Conservation (phyloP, 768 basidiomycete species). For the Pleurotus citrinopileatus region DNA sequence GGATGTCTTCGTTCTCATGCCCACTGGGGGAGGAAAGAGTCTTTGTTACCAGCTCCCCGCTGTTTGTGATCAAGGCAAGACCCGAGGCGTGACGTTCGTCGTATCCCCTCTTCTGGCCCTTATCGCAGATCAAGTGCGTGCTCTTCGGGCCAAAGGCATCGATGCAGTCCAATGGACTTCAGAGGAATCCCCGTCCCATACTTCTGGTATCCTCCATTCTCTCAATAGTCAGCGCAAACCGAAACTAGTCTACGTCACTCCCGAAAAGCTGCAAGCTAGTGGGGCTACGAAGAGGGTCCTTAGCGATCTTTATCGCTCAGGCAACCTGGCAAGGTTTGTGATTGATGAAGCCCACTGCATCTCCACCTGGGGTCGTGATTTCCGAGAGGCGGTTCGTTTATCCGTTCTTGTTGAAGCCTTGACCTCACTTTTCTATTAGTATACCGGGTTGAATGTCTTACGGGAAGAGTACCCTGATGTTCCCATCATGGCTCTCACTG, state of each 20-base stretch:
- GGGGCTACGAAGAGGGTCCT: conserved; percentile 53
- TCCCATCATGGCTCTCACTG: conserved; percentile 96
- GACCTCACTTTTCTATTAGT: conserved; percentile 38
- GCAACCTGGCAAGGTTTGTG: conserved; percentile 81
- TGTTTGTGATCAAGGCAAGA: conserved; percentile 67
- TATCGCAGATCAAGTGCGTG: conserved; percentile 85
- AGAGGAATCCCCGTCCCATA: conserved; percentile 30
- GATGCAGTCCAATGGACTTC: conserved; percentile 71
- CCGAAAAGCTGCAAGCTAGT: conserved; percentile 80
- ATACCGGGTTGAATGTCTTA: conserved; percentile 62
- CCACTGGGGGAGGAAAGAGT: conserved; percentile 92
- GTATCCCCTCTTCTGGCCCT: conserved; percentile 86
- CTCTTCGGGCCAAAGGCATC: conserved; percentile 60
- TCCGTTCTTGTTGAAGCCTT: not conserved
- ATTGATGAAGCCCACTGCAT: conserved; percentile 98
- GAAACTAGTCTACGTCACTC: conserved; percentile 82
- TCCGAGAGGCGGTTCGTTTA: conserved; percentile 70
- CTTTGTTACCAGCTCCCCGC: conserved; percentile 91
- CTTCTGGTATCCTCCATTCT: conserved; percentile 33
- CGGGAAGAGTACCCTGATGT: conserved; percentile 73
- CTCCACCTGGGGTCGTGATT: conserved; percentile 91
- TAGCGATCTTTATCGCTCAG: conserved; percentile 48
- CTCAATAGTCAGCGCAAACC: conserved; percentile 49
- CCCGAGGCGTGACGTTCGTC: conserved; percentile 83
- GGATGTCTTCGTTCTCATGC: conserved; percentile 95